Base-by-base conservation (phyloP, 2,329 filamentous ascomycete genomes). In the Tolypocladium pustulatum region DNA sequence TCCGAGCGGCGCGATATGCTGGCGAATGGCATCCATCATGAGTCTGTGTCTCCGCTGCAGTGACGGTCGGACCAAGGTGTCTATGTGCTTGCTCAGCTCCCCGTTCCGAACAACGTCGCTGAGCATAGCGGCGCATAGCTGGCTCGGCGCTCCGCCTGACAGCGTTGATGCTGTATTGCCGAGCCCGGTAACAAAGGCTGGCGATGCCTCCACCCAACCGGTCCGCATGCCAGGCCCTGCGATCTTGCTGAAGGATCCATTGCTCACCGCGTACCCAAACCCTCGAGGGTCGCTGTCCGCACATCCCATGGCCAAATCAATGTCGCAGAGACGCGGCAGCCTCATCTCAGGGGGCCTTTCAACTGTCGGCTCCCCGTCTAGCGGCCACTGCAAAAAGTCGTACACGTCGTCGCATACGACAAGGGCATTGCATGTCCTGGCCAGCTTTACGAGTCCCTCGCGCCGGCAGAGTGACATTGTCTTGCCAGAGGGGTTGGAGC, bases 361-460 rank as follows among this genome's bases (percentile, higher is more conserved):
- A 43, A 61, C 58, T 41, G 65, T 63, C 70, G 76, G 41, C 72
- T 71, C 40, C 67, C 67, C 56, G 52, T 74, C 68, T 0, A 76
- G 66, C 2, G 83, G 81, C 90, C 91, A 97, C 69, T 92, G 89
- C 6, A 97, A 78, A 64, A 93, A 88, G 71, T 97, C 93, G 69
- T 99, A 99, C 12, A 97, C 91, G 71, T 99, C 94, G 73, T 97
- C 93, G 55, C 84, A 84, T 34, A 97, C 80, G 58, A 97, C 73
- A n/a, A 97, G 80, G 8, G 90, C 90, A 70, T 97, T 86, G 69
- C 88, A 84, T 60, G 85, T 78, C 59, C 93, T 81, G 0, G 93
- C 93, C 8, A 97, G 73, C n/a, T 77, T 76, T 30, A 97, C 85
- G 4, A 97, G 79, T 13, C 77, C 77, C 62, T 85, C 75, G 4